Percentiles rank a stretch among this genome's conserved stretches.
These are phyloP conservation scores for Rhizoctonia solani DNA, from an alignment of 1,284 basidiomycete species.

Conservation along the genomic window DNA sequence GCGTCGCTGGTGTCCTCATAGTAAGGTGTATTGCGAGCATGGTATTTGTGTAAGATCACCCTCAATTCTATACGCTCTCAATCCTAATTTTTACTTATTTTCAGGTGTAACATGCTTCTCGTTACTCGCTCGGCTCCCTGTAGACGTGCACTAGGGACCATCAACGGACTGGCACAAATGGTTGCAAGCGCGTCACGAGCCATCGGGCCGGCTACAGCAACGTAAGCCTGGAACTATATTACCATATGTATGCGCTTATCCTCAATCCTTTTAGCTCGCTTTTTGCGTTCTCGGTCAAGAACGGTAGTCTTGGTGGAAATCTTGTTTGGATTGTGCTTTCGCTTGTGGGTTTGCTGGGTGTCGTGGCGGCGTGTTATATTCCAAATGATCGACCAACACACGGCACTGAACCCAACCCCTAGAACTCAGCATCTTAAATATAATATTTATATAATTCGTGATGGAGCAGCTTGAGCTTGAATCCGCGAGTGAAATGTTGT, in stretches of 20 bases:
- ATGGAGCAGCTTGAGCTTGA: too few species aligned
- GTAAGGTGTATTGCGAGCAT: conserved; percentile 40
- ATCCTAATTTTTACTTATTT: background rate
- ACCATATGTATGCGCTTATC: background rate
- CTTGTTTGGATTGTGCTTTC: conserved; percentile 34
- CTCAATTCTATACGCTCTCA: background rate
- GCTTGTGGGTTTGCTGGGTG: conserved; percentile 15
- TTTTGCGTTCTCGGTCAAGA: conserved; percentile 34
- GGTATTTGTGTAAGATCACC: conserved; percentile 32
- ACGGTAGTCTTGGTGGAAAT: conserved; percentile 32
- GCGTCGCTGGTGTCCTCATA: conserved; percentile 39
- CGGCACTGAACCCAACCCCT: too few species aligned
- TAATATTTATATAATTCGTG: too few species aligned
- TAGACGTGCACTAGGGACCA: conserved; percentile 41
- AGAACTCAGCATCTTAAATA: too few species aligned
- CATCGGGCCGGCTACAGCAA: conserved; percentile 31
- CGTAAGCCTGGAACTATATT: conserved; percentile 20
- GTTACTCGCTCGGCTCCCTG: conserved; percentile 43
- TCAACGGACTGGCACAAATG: conserved; percentile 45
- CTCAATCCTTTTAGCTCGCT: conserved; percentile 13
- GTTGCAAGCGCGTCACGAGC: conserved; percentile 34
- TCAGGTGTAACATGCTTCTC: conserved; percentile 43
- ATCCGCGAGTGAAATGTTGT: too few species aligned
- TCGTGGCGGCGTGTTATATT: conserved; percentile 2
- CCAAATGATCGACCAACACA: conserved; percentile 1